Base-by-base conservation (phyloP, 2,329 filamentous ascomycete species). In the Fusarium piperis region DNA sequence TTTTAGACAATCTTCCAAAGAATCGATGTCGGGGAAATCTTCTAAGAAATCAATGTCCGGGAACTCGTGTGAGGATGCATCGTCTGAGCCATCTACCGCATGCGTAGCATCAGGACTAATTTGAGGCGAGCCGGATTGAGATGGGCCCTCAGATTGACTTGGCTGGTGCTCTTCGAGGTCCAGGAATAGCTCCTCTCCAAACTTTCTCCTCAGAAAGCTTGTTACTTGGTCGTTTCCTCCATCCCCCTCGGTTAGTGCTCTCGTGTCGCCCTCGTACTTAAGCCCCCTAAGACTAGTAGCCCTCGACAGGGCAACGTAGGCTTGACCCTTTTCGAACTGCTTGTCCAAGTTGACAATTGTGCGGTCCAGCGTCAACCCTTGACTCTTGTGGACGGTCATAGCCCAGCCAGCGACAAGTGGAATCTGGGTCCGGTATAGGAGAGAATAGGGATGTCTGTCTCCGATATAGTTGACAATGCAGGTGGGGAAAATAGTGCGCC, bases 341-440 rank as follows among this genome's bases (percentile, higher is more conserved):
- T 77, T 1, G 77, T 75, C 6, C 6, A 92, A 75, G 73, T 91
- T 79, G 2, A 92, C 87, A 2, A 86, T 82, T 2, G 89, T 88
- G 4, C 84, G 83, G 18, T 91, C 85, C 6, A 92, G 79, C 2
- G 89, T 91, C 83, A 91, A 87, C 4, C 89, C 88, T 79, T 92
- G 88, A 6, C 84, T 84, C 75, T 90, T 91, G 76, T 92, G 90
- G 2, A 91, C 86, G 0, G 85, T 91, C 74, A 91, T 85, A 0
- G 90, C 90, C 87, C 89, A 92, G 0, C 86, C 90, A 0, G 88
- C 82, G 1, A 84, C 79, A 0, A 92, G 81, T 0, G 90, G 90
- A 6, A 92, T 84, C 74, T 92, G 90, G 0, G 89, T 89, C 16
- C 90, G 83, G 1, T 82, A 81, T 0, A 91, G 75, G 1, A 86